Evolutionary conservation across 2,329 filamentous ascomycete species (phyloP).

Genomic region (Cordyceps javanica): DNA sequence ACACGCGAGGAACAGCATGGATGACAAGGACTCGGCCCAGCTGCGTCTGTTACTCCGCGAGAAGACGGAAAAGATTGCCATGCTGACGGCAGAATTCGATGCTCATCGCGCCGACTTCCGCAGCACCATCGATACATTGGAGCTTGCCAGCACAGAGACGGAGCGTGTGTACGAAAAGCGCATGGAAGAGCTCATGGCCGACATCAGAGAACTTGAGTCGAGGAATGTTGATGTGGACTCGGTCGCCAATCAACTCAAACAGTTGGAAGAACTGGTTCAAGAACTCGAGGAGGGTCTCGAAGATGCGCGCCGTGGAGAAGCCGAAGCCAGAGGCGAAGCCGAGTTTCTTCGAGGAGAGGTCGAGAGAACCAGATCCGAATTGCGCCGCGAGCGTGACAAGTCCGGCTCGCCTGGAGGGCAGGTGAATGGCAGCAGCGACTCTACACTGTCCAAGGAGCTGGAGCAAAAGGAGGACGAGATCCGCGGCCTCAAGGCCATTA

Average conservation of each 20-base stretch:
- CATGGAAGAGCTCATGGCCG: constrained; percentile 77
- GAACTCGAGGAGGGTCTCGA: constrained; percentile 95
- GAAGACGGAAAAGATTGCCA: constrained; percentile 93
- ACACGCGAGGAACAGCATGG: constrained; percentile 42
- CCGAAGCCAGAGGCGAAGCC: constrained; percentile 90
- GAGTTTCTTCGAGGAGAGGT: constrained; percentile 94
- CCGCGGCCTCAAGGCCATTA: constrained; percentile 92
- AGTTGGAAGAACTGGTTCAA: constrained; percentile 91
- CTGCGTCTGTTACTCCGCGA: constrained; percentile 79
- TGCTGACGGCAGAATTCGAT: constrained; percentile 92
- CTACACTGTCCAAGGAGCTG: constrained; percentile 62
- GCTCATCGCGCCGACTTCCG: constrained; percentile 91
- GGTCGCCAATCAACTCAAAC: constrained; percentile 86
- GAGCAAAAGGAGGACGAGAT: constrained; percentile 98
- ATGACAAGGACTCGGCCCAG: constrained; percentile 68
- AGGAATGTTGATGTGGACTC: constrained; percentile 84
- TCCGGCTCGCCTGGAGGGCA: constrained; percentile 31
- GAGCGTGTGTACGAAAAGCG: constrained; percentile 93
- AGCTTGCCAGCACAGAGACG: constrained; percentile 92
- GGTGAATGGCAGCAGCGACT: constrained; percentile 36
- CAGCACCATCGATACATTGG: constrained; percentile 92
- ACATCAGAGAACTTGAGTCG: constrained; percentile 76
- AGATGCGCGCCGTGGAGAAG: constrained; percentile 88
- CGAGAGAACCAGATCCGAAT: constrained; percentile 80
- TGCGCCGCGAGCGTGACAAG: constrained; percentile 84